These are phyloP conservation scores for Beauveria bassiana DNA, from an alignment of 2,329 filamentous ascomycete species.

Conservation along the genomic window DNA sequence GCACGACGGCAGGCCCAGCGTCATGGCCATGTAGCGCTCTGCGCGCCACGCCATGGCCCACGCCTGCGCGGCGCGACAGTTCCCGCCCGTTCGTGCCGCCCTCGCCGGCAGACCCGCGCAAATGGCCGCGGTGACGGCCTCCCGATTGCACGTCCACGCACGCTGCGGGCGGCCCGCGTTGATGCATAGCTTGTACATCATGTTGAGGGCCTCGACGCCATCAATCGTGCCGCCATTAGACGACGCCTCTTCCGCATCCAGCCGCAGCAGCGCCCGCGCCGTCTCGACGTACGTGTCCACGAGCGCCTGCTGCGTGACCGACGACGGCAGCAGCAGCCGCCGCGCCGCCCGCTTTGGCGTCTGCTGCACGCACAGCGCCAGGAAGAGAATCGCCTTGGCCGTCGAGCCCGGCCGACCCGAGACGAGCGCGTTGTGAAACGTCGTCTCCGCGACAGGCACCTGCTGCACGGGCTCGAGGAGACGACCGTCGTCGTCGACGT, in stretches of 20 bases:
- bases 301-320: slow-evolving; percentile 31
- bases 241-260: slow-evolving; percentile 33
- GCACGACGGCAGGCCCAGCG: slow-evolving; percentile 45
- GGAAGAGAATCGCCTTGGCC: slow-evolving; percentile 33
- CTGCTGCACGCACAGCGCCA: slow-evolving; percentile 34
- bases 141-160: slow-evolving; percentile 44
- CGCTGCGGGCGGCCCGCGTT: slow-evolving; percentile 47
- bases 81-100: neutral
- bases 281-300: slow-evolving; percentile 37
- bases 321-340: slow-evolving; percentile 23
- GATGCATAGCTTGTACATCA: slow-evolving; percentile 44
- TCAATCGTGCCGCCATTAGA: slow-evolving; percentile 42
- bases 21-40: slow-evolving; percentile 43
- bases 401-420: slow-evolving; percentile 27
- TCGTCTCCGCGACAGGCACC: slow-evolving; percentile 19
- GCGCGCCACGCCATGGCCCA: slow-evolving; percentile 33
- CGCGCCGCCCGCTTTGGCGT: slow-evolving; percentile 25
- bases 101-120: neutral
- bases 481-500: neutral
- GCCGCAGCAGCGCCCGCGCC: slow-evolving; percentile 34
- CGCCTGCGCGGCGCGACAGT: slow-evolving; percentile 12
- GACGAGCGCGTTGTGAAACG: slow-evolving; percentile 28
- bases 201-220: slow-evolving; percentile 42
- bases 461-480: slow-evolving; percentile 13
- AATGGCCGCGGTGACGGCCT: slow-evolving; percentile 39